These are phyloP conservation scores for Ceratobasidium theobromae DNA, from an alignment of 1,284 basidiomycete genomes.

Conservation along the genomic window DNA sequence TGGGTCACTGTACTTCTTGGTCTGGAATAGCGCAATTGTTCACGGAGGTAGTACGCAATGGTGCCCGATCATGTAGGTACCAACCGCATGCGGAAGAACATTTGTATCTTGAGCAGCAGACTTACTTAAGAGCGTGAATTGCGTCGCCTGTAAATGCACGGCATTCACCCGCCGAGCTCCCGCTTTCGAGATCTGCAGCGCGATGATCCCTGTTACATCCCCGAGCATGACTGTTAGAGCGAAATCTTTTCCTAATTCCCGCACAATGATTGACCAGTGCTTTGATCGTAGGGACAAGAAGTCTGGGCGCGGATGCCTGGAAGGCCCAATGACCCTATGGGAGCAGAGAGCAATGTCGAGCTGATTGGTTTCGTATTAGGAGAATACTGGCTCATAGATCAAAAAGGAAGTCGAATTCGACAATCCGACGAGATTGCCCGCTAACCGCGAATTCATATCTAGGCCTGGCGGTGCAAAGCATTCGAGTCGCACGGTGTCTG, in stretches of 20 bases:
- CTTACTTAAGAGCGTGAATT: neutral
- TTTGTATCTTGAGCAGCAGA: too few species aligned
- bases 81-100: too few species aligned
- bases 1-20: neutral
- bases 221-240: neutral
- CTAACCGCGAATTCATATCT: neutral
- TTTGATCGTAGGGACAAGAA: constrained; percentile 2
- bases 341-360: constrained; percentile 22
- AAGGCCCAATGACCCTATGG: constrained; percentile 1
- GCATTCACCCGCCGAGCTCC: neutral
- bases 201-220: constrained; percentile 18
- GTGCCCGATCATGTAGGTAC: too few species aligned
- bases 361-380: constrained; percentile 13
- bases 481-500: constrained; percentile 25
- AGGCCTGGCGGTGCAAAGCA: constrained; percentile 23
- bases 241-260: too few species aligned
- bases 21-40: constrained; percentile 1
- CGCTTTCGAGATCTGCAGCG: neutral
- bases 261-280: too few species aligned
- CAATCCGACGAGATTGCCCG: neutral
- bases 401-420: neutral
- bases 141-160: too few species aligned
- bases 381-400: constrained; percentile 7
- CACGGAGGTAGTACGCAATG: too few species aligned
- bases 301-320: constrained; percentile 29